These are phyloP conservation scores for Phytomonas sp. DNA, from an alignment of 208 protist genomes.

Conservation along the genomic window DNA sequence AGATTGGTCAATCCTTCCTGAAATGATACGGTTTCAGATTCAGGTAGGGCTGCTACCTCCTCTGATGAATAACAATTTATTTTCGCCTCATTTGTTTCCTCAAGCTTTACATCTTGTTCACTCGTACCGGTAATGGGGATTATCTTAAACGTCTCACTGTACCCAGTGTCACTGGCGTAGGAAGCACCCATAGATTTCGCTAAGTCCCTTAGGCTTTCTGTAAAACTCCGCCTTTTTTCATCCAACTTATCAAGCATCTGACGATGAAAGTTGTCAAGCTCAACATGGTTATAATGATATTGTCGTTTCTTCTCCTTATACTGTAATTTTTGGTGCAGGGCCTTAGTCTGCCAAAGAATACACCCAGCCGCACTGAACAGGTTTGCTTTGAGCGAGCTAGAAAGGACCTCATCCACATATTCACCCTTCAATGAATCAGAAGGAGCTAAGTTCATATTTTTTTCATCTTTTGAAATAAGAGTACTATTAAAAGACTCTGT, in stretches of 20 bases:
- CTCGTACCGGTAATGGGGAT: neutral
- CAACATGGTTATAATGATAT: neutral
- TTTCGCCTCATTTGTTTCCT: neutral
- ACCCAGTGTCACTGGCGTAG: neutral
- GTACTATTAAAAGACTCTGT: neutral
- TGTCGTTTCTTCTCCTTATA: conserved; percentile 12
- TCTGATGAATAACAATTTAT: neutral
- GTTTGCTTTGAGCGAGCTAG: conserved; percentile 22
- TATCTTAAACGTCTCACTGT: neutral
- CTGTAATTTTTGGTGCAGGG: conserved; percentile 17
- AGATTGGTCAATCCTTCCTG: neutral
- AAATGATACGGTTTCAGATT: neutral
- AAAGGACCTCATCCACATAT: conserved; percentile 18
- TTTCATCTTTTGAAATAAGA: neutral
- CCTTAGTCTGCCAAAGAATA: conserved; percentile 24
- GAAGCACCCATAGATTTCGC: neutral
- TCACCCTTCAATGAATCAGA: neutral
- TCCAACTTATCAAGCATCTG: neutral
- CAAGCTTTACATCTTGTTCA: neutral
- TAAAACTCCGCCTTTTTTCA: neutral
- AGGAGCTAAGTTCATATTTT: neutral
- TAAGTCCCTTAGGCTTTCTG: neutral
- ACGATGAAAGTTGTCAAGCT: neutral
- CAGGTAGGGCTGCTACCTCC: neutral
- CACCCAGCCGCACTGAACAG: conserved; percentile 23